Base-by-base conservation (phyloP, 495 filamentous ascomycete genomes). In the Clohesyomyces aquaticus region DNA sequence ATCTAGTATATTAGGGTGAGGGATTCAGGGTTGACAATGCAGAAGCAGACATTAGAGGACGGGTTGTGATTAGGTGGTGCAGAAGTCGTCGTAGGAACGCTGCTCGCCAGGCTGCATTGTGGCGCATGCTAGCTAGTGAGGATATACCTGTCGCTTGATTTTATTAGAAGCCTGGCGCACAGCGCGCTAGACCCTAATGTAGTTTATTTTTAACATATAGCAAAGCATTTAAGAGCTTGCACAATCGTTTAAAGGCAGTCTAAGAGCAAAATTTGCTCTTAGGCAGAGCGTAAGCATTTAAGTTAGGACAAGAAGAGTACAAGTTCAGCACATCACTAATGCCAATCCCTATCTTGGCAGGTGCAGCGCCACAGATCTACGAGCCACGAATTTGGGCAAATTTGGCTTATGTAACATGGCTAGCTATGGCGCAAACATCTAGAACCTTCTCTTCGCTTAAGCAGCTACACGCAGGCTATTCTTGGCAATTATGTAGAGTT, bases 21-120 rank as follows among this genome's bases (percentile, higher is more conserved):
- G 41, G 35, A 22, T 64, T 48, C 45, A 58, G 27, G 51, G 26
- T 59, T 18, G 54, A 57, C 54, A 65, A 43, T 18, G 43, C 27
- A 23, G 61, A 65, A 42, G 41, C 53, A 65, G 52, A 47, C 58
- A 18, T 61, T 26, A 47, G 22, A 52, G 46, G 46, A 19, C 58
- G 4, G 28, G 38, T 61, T 9, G 35, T 61, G 47, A 43, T 11
- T 18, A 21, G 47, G 35, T 51, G 19, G 32, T 41, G 38, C 21
- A 26, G 58, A 23, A 23, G 26, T 38, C n/a, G 8, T 21, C 52
- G n/a, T 26, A 41, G 52, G 22, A n/a, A 32, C 59, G 59, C 59
- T 62, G 59, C 59, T 25, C 59, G 27, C 59, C 23, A 62, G 59
- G 59, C 59, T 62, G 51, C 59, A 55, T 54, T 32, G 59, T 62